Evolutionary conservation across 139 green algal genomes (phyloP), one percentile per base, ranked within the genome.

Genomic region (Chara braunii): DNA sequence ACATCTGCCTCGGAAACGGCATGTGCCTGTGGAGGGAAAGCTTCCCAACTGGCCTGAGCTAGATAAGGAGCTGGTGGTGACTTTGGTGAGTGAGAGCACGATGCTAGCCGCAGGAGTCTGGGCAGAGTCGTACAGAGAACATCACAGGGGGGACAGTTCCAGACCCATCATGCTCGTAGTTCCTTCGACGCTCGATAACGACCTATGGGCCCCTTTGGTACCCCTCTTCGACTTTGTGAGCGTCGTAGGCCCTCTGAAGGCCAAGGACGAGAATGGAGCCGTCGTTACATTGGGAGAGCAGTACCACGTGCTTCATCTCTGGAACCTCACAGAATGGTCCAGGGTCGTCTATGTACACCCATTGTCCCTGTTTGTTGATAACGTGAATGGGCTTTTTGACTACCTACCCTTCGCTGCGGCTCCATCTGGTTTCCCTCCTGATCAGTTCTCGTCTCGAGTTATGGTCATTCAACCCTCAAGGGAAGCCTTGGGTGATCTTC

Each of bases 291-390:
- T 72, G 3, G 11, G 26, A 31, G 24, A 32, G 6, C n/a, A 68
- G 2, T 72, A 59, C 29, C 29, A 37, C 0, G 28, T 72, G 26
- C 55, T 72, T 18, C 55, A 72, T 28, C 53, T 33, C 3, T 72
- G 63, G 63, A 72, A 72, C 55, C 54, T 58, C 11, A 30, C 45
- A 7, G 63, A 37, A n/a, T 72, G 54, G 23, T 23, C 64, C 14
- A 72, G 66, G 63, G 18, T 72, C 6, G 63, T 72, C 24, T 72
- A 70, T 29, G 63, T 72, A 3, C 28, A 72, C 14, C 28, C 54
- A 23, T 12, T 69, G 11, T 34, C 63, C 43, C 53, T 72, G 18
- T 72, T 72, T 23, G 35, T 37, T 3, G 63, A 72, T 35, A 72
- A 72, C 11, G 64, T 52, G 36, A 72, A 72, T 12, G 63, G 53